phyloP scores from a whole-genome alignment of 2,329 filamentous ascomycete genomes.

The Cladophialophora chaetospira region DNA sequence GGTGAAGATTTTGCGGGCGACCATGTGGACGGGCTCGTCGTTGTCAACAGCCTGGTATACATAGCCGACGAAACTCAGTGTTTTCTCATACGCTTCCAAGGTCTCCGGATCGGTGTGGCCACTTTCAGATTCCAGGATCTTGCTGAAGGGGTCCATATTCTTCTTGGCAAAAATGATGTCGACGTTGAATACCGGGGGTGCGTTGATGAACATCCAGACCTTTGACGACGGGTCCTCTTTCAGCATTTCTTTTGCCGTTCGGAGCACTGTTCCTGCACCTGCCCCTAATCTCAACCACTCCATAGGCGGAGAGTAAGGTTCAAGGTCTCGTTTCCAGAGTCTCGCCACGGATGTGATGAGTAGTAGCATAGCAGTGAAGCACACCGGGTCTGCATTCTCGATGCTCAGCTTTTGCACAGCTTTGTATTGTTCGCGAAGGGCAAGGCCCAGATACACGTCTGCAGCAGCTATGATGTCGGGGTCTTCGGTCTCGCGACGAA shows the following conservation, averaged over 20 bases:
- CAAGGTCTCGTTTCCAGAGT: conserved; percentile 36
- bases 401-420: conserved; percentile 33
- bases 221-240: conserved; percentile 1
- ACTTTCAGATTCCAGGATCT: neutral
- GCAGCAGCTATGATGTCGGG: conserved; percentile 13
- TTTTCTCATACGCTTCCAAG: conserved; percentile 34
- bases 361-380: conserved; percentile 36
- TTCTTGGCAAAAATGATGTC: conserved; percentile 1
- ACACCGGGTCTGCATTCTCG: conserved; percentile 37
- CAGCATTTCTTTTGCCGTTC: neutral
- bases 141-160: neutral
- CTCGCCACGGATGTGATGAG: conserved; percentile 37
- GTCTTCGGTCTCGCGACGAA: conserved; percentile 13
- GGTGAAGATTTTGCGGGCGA: conserved; percentile 36
- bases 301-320: conserved; percentile 37
- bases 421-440: conserved; percentile 36
- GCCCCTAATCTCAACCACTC: conserved; percentile 39
- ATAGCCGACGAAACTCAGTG: conserved; percentile 35
- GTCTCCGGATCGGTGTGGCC: conserved; percentile 24
- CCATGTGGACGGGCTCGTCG: conserved; percentile 32
- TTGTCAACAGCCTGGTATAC: conserved; percentile 33
- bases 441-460: conserved; percentile 29
- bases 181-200: conserved; percentile 22
- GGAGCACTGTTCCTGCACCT: conserved; percentile 35
- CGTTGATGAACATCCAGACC: conserved; percentile 14